These are phyloP conservation scores for Xylariaceae sp. DNA, from an alignment of 2,329 filamentous ascomycete genomes.

Conservation along the genomic window DNA sequence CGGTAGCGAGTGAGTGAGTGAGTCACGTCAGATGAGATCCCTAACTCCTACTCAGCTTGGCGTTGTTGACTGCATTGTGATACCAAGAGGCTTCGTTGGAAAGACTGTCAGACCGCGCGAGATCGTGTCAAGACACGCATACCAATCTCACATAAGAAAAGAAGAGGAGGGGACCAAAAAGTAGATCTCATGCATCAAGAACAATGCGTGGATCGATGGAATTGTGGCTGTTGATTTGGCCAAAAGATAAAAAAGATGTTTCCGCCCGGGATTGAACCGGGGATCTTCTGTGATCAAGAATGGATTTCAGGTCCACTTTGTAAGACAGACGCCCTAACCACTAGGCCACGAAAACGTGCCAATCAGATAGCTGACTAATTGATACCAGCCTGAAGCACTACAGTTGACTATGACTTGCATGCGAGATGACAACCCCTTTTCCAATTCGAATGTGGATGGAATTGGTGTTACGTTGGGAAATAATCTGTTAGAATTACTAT, in stretches of 20 bases:
- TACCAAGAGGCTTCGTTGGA: too few species aligned
- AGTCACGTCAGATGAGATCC: too few species aligned
- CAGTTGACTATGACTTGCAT: not conserved
- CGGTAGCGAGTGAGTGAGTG: too few species aligned
- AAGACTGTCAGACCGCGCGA: too few species aligned
- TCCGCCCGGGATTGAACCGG: constrained; percentile 19
- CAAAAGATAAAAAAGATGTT: not conserved
- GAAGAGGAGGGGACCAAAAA: not conserved
- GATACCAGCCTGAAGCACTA: not conserved
- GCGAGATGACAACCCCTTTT: not conserved
- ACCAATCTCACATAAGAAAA: not conserved
- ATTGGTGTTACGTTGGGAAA: not conserved
- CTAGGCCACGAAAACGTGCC: constrained; percentile 17
- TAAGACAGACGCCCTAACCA: constrained; percentile 21
- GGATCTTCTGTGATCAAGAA: constrained; percentile 15
- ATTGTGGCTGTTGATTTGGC: not conserved
- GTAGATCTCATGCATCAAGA: not conserved
- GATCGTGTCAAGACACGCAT: too few species aligned
- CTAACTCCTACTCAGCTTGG: too few species aligned
- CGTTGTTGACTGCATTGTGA: too few species aligned
- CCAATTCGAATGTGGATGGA: not conserved
- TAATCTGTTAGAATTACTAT: too few species aligned
- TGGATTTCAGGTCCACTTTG: not conserved
- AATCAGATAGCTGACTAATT: not conserved
- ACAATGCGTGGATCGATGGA: too few species aligned